Conservation (phyloP, 129 eudicot species). For the Pulicaria dysenterica region DNA sequence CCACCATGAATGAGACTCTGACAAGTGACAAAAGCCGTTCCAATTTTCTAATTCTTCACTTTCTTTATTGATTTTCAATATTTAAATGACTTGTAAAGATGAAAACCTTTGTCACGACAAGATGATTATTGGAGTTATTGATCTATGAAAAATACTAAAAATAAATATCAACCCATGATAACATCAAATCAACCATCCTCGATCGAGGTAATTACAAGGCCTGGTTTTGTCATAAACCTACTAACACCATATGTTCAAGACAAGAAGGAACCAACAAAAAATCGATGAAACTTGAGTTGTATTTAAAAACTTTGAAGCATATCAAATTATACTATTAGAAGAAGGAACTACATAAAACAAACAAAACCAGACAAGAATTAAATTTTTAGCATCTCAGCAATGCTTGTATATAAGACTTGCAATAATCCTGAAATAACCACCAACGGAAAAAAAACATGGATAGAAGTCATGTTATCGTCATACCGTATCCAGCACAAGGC, state of each 20-base stretch:
- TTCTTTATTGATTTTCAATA: too few species aligned
- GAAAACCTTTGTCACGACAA: too few species aligned
- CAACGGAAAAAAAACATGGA: constrained; percentile 14
- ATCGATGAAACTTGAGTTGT: neutral
- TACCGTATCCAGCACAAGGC: constrained; percentile 59
- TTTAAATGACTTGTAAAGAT: too few species aligned
- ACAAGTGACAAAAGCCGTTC: too few species aligned
- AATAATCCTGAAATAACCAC: neutral
- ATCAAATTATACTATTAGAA: neutral
- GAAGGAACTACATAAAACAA: neutral
- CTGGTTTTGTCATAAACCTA: neutral
- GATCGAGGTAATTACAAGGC: too few species aligned
- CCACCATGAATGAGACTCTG: too few species aligned
- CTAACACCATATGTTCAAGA: neutral
- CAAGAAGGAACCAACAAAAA: constrained; percentile 14
- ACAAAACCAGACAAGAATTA: constrained; percentile 9
- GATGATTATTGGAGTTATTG: too few species aligned
- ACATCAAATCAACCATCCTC: too few species aligned
- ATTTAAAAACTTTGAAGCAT: neutral
- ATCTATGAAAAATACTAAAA: too few species aligned
- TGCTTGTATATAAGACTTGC: constrained; percentile 7
- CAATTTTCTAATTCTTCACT: too few species aligned
- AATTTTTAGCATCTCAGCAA: constrained; percentile 24
- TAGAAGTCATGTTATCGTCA: constrained; percentile 36
- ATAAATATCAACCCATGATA: too few species aligned